Percentiles rank a stretch among this genome's conserved stretches.
Evolutionary conservation across 371 early-diverging fungal genomes (phyloP).

Genomic region (Gilbertella persicaria): DNA sequence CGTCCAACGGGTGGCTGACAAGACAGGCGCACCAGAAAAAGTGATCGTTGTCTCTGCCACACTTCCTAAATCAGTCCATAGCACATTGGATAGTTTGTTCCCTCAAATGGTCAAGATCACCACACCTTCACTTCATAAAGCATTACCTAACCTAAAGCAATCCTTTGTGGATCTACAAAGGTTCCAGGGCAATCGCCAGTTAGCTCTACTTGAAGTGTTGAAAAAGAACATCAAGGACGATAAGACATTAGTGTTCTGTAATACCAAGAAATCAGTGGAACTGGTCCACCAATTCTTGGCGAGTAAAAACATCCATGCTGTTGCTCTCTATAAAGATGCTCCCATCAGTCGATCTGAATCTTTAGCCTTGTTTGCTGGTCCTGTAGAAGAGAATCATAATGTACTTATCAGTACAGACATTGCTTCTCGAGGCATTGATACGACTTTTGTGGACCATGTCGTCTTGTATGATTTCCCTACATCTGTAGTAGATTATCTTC

Average conservation of each 20-base stretch:
- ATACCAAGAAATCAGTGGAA: constrained; percentile 71
- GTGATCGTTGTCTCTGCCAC: constrained; percentile 84
- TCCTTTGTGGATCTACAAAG: constrained; percentile 71
- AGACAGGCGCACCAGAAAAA: constrained; percentile 24
- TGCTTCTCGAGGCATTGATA: constrained; percentile 93
- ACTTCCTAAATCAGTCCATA: constrained; percentile 77
- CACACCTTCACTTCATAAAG: constrained; percentile 83
- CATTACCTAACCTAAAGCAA: constrained; percentile 74
- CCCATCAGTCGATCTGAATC: constrained; percentile 45
- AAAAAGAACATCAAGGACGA: constrained; percentile 61
- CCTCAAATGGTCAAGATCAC: constrained; percentile 68
- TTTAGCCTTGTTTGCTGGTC: constrained; percentile 40
- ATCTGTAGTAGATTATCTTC: constrained; percentile 91
- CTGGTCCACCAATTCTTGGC: constrained; percentile 61
- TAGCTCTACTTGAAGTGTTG: constrained; percentile 74
- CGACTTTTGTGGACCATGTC: constrained; percentile 89
- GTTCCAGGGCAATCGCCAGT: constrained; percentile 61
- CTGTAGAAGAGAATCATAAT: constrained; percentile 32
- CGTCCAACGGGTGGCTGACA: constrained; percentile 10
- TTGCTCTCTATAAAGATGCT: constrained; percentile 64
- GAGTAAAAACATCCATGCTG: constrained; percentile 56
- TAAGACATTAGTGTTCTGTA: constrained; percentile 85
- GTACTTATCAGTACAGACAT: constrained; percentile 92
- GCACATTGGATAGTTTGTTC: constrained; percentile 58
- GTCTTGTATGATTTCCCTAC: constrained; percentile 95